These are phyloP conservation scores for Colletotrichum viniferum DNA, from an alignment of 2,329 filamentous ascomycete species.

Conservation along the genomic window DNA sequence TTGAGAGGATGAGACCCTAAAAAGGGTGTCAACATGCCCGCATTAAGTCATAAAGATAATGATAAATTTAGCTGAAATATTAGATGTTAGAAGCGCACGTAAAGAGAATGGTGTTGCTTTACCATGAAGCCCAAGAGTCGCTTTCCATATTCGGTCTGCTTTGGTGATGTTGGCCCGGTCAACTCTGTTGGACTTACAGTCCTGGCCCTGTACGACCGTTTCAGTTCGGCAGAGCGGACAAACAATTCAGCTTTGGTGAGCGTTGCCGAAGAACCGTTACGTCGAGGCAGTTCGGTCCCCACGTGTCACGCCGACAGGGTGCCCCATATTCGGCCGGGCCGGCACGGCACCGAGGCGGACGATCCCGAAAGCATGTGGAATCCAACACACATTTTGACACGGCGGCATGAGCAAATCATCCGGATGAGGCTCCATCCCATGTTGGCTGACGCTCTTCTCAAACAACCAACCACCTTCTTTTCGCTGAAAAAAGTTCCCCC, in stretches of 20 bases:
- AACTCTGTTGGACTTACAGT: not conserved
- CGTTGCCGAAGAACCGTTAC: not conserved
- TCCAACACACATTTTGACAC: not conserved
- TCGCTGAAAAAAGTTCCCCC: not conserved
- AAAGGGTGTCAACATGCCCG: not conserved
- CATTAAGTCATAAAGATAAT: slow-evolving; percentile 5
- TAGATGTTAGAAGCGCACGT: not conserved
- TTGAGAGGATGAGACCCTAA: not conserved
- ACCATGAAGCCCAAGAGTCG: not conserved
- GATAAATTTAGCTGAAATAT: not conserved
- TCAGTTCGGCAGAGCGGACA: not conserved
- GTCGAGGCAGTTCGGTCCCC: not conserved
- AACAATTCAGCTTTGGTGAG: not conserved
- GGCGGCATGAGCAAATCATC: not conserved
- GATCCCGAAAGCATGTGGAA: not conserved
- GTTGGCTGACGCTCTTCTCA: not conserved
- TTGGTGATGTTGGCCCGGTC: not conserved
- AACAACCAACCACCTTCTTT: not conserved
- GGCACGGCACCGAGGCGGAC: slow-evolving; percentile 5
- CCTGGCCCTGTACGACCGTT: not conserved
- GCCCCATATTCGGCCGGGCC: not conserved
- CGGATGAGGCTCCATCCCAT: not conserved
- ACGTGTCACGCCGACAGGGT: not conserved
- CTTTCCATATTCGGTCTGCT: not conserved
- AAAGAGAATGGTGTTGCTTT: not conserved